phyloP scores from a whole-genome alignment of 2,329 filamentous ascomycete genomes.

The Capronia americana region DNA sequence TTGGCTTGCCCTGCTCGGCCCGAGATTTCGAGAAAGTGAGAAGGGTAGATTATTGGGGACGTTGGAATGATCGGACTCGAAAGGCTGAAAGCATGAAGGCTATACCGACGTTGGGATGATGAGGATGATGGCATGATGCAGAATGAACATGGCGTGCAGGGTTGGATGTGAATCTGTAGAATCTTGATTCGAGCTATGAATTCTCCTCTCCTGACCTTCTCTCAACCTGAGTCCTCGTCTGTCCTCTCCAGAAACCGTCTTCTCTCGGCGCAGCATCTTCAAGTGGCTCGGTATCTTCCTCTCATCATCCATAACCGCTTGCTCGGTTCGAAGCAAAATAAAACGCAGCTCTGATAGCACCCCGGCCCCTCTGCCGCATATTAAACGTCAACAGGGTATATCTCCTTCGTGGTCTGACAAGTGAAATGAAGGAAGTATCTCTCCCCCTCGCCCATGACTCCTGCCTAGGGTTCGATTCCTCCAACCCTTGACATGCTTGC shows the following conservation, averaged over 20 bases:
- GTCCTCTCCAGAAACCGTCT: background rate
- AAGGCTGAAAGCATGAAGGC: too few relatives aligned
- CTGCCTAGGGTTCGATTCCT: background rate
- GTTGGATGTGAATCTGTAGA: background rate
- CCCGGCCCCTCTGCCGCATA: conserved; percentile 10
- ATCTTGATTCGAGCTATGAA: background rate
- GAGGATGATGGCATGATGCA: background rate
- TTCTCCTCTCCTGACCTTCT: background rate
- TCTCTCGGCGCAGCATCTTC: background rate
- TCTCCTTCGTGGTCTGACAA: conserved; percentile 16
- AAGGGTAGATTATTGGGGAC: too few relatives aligned
- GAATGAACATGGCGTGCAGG: background rate
- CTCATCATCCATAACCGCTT: background rate
- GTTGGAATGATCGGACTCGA: background rate
- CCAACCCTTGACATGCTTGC: background rate
- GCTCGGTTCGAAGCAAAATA: background rate
- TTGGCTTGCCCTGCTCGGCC: too few relatives aligned
- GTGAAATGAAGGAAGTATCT: background rate
- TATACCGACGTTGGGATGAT: background rate
- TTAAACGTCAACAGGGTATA: conserved; percentile 14
- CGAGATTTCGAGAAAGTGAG: too few relatives aligned
- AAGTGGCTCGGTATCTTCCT: background rate
- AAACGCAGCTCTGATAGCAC: conserved; percentile 5
- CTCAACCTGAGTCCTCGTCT: background rate
- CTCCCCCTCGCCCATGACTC: background rate